These are phyloP conservation scores for Cyberlindnera meyerae DNA, from an alignment of 805 yeast genomes.

Conservation along the genomic window DNA sequence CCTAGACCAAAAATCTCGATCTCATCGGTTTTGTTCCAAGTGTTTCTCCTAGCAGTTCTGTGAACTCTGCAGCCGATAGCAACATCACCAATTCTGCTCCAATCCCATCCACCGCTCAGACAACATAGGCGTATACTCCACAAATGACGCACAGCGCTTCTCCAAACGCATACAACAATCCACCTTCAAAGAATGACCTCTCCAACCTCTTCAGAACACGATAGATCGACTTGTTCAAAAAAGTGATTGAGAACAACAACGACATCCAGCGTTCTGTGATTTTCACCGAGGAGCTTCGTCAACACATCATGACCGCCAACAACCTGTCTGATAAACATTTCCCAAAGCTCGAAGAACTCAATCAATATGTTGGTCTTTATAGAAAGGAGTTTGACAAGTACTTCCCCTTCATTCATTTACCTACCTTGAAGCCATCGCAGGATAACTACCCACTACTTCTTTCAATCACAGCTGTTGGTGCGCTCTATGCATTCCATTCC, in stretches of 20 bases:
- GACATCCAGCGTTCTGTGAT: conserved; percentile 26
- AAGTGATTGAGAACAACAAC: conserved; percentile 27
- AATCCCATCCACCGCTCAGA: conserved; percentile 1
- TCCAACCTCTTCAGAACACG: conserved; percentile 59
- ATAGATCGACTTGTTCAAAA: conserved; percentile 61
- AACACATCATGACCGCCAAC: conserved; percentile 48
- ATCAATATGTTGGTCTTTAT: conserved; percentile 69
- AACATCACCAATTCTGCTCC: not conserved
- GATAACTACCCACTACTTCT: conserved; percentile 62
- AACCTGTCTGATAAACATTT: conserved; percentile 55
- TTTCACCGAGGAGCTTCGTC: conserved; percentile 48
- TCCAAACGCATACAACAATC: conserved; percentile 27
- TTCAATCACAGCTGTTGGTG: conserved; percentile 86
- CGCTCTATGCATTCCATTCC: conserved; percentile 77
- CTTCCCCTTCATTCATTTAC: conserved; percentile 80
- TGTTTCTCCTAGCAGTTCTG: conserved; percentile 18
- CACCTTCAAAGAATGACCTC: conserved; percentile 36
- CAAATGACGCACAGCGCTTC: conserved; percentile 12
- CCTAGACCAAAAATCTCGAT: conserved; percentile 40
- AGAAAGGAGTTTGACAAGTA: conserved; percentile 75
- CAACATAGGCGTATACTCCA: conserved; percentile 15
- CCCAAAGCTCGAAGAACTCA: conserved; percentile 72
- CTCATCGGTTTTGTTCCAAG: conserved; percentile 49
- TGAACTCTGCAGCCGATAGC: conserved; percentile 8
- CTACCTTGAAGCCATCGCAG: conserved; percentile 46